Conservation (phyloP, 257 asterid genomes). For the Lithospermum erythrorhizon region DNA sequence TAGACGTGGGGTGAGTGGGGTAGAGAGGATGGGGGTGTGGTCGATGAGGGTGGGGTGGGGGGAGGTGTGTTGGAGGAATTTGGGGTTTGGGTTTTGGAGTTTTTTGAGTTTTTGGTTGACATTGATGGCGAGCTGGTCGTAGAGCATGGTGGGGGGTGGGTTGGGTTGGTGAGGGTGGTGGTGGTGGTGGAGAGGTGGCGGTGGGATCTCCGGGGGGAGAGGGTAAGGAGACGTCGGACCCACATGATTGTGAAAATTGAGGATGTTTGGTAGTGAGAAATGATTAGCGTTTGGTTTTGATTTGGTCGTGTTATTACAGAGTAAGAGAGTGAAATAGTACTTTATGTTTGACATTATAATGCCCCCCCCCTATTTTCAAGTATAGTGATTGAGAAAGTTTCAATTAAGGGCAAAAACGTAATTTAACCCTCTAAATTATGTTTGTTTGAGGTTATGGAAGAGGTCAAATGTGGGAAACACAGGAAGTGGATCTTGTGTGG, state of each 20-base stretch:
- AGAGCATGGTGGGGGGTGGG: slow-evolving; percentile 70
- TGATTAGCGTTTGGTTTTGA: too few relatives aligned
- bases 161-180: slow-evolving; percentile 18
- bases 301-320: neutral
- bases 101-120: slow-evolving; percentile 46
- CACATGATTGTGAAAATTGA: slow-evolving; percentile 32
- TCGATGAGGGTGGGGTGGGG: slow-evolving; percentile 51
- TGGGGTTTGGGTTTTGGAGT: slow-evolving; percentile 60
- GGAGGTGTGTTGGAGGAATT: slow-evolving; percentile 63
- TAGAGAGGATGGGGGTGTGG: slow-evolving; percentile 55
- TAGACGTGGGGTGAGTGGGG: slow-evolving; percentile 61
- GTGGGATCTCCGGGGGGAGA: slow-evolving; percentile 37
- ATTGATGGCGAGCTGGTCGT: slow-evolving; percentile 68
- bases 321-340: too few relatives aligned
- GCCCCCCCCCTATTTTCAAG: too few relatives aligned
- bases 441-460: too few relatives aligned
- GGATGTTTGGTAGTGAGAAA: too few relatives aligned
- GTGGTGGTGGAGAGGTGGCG: slow-evolving; percentile 46
- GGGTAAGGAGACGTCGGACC: slow-evolving; percentile 63
- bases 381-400: too few relatives aligned
- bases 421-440: too few relatives aligned
- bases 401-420: too few relatives aligned
- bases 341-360: too few relatives aligned
- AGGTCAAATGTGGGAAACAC: too few relatives aligned
- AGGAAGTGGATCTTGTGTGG: too few relatives aligned